A percentile compares a stretch with the other conserved stretches of the same genome.
phyloP scores from a whole-genome alignment of 176 grass and related monocot species.

The Puya raimondii region DNA sequence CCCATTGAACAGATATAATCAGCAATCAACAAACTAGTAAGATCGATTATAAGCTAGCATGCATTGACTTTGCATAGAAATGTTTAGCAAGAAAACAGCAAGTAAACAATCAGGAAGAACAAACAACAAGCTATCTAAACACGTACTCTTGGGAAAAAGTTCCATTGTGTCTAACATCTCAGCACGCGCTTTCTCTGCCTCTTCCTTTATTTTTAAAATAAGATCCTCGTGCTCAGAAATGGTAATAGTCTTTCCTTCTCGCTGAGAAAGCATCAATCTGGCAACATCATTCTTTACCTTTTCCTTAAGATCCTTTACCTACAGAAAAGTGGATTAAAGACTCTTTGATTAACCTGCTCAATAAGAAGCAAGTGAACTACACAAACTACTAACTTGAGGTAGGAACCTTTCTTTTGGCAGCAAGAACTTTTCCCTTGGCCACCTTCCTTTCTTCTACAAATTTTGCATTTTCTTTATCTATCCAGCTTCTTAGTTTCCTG shows the following conservation, averaged over 20 bases:
- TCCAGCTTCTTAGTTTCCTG: constrained; percentile 67
- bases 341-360: constrained; percentile 4
- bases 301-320: constrained; percentile 82
- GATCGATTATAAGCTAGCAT: not conserved
- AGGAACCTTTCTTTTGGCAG: constrained; percentile 62
- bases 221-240: constrained; percentile 48
- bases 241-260: constrained; percentile 20
- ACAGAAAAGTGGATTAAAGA: constrained; percentile 15
- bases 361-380: not conserved
- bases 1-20: not conserved
- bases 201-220: constrained; percentile 56
- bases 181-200: constrained; percentile 36
- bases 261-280: constrained; percentile 27
- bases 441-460: constrained; percentile 40
- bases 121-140: not conserved
- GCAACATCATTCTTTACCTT: constrained; percentile 44
- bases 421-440: constrained; percentile 34
- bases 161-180: constrained; percentile 42
- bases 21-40: not conserved
- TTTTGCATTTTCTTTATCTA: constrained; percentile 46
- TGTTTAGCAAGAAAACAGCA: not conserved
- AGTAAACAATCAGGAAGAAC: not conserved
- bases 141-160: constrained; percentile 31
- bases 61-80: not conserved
- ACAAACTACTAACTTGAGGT: not conserved